Evolutionary conservation across 2,329 filamentous ascomycete genomes (phyloP), one percentile per base, ranked within the genome.

Genomic region (Alternaria gaisen): DNA sequence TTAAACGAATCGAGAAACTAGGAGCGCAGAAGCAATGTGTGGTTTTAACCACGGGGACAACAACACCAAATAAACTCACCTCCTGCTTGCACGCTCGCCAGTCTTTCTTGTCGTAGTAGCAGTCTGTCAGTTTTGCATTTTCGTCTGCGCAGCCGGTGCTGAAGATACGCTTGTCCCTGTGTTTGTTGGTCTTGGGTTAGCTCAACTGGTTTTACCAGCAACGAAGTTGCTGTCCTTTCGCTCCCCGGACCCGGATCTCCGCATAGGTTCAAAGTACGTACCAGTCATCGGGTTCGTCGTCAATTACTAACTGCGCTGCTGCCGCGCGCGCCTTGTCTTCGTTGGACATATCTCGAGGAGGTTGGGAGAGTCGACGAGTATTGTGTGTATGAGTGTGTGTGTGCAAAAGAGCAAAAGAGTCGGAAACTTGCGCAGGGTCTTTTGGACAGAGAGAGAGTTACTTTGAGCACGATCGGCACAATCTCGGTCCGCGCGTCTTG

Each of bases 201-300:
- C 36, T 62, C 58, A 59, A 24, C 0, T 24, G 22, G 22, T 24
- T 24, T 24, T 24, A 6, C 22, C 22, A 22, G 22, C 22, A 24
- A 24, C 22, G 12, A 11, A 5, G 16, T 7, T 40, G 36, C 36
- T 11, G 36, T 5, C 20, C 16, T 11, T 36, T 38, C 8, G 28
- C 18, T 36, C 42, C 24, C 0, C 34, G 7, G 20, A 24, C 46
- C 30, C 56, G 44, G 36, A 58, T 44, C 56, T 53, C 48, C 52
- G 52, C 65, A 59, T 61, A 24, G 24, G 24, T 24, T n/a, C 18
- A 38, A 7, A 18, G 53, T 66, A 73, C 87, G 80, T 83, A 98
- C 95, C 94, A 98, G 61, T 97, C 94, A 84, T 98, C 95, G 4
- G 92, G 92, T 80, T 97, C 94, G 80, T 97, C 93, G 59, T 94